Conservation (phyloP, 352 stramenopile species). For the Blastocystis sp. region DNA sequence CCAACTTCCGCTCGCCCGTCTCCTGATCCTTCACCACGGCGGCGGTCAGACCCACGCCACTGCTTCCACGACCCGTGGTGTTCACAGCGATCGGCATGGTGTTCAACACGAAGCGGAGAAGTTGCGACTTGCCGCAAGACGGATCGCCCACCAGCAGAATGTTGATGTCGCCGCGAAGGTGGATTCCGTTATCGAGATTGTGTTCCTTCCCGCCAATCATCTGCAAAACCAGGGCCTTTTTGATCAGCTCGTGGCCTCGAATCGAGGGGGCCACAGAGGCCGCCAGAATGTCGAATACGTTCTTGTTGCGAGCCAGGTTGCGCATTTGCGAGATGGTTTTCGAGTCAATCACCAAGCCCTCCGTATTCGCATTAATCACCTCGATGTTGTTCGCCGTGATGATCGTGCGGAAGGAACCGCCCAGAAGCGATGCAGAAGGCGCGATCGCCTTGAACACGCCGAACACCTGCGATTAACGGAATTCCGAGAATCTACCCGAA, state of each 20-base stretch:
- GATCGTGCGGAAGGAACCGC: conserved; percentile 90
- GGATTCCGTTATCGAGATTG: conserved; percentile 95
- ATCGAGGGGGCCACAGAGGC: conserved; percentile 93
- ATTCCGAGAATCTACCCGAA: conserved; percentile 73
- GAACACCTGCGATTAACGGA: conserved; percentile 74
- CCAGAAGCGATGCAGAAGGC: conserved; percentile 75
- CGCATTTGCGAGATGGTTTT: conserved; percentile 88
- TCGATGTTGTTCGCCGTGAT: conserved; percentile 92
- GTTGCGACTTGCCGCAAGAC: conserved; percentile 95
- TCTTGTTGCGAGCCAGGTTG: conserved; percentile 81
- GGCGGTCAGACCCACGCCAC: conserved; percentile 95
- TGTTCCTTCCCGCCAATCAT: conserved; percentile 87
- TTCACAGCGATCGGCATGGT: conserved; percentile 86
- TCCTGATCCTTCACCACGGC: conserved; percentile 93
- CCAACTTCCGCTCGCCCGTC: conserved; percentile 85
- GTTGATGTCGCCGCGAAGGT: conserved; percentile 99
- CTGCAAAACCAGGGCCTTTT: conserved; percentile 85
- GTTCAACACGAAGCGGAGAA: conserved; percentile 92
- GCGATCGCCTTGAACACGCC: conserved; percentile 70
- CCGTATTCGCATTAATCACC: conserved; percentile 87
- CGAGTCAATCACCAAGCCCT: conserved; percentile 84
- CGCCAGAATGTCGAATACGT: conserved; percentile 84
- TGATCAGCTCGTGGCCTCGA: conserved; percentile 95
- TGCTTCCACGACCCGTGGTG: conserved; percentile 83
- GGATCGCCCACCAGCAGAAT: conserved; percentile 93